Evolutionary conservation across 2,329 filamentous ascomycete genomes (phyloP), one percentile per base, ranked within the genome.

Genomic region (Colletotrichum tabaci): DNA sequence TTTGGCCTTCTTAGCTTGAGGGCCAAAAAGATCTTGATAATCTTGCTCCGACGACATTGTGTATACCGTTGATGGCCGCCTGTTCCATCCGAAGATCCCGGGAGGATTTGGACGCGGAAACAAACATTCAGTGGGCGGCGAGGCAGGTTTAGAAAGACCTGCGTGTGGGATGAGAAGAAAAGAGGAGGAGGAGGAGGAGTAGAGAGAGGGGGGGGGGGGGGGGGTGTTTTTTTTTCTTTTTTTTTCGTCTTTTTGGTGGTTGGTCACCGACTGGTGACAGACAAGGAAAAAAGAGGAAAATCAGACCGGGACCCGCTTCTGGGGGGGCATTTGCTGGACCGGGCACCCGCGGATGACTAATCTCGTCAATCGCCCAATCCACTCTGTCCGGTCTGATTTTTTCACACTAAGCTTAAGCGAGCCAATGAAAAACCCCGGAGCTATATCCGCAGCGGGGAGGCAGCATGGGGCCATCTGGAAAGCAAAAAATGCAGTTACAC

Each of bases 1-100:
- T 56, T 73, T 73, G 38, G 72, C 60, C 65, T 67, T 72, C 56
- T 73, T 73, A 49, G 72, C 72, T 49, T 72, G 72, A 26, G 72
- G 72, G 23, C 70, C 70, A 4, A 72, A 72, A 61, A 72, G 70
- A 49, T 72, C 70, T 21, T 70, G 53, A 58, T 70, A 72, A 53
- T 72, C 70, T 30, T 70, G 70, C 66, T 72, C 70, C 53, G 66
- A 63, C 58, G 68, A 71, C 68, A 71, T 71, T 52, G 16, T 40
- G 42, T 18, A 46, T 50, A 61, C 50, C 46, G 67, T 42, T 40
- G 30, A 30, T 30, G 40, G 18, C 52, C 56, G 21, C 58, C 56
- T 68, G 61, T 8, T 60, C 65, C 65, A 55, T 68, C 65, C 65
- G 65, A 68, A 47, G 30, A 46, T 71, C 58, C 47, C 58, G 68